These are phyloP conservation scores for Taphrina pruni DNA, from an alignment of 1,139 yeast species.

Conservation along the genomic window DNA sequence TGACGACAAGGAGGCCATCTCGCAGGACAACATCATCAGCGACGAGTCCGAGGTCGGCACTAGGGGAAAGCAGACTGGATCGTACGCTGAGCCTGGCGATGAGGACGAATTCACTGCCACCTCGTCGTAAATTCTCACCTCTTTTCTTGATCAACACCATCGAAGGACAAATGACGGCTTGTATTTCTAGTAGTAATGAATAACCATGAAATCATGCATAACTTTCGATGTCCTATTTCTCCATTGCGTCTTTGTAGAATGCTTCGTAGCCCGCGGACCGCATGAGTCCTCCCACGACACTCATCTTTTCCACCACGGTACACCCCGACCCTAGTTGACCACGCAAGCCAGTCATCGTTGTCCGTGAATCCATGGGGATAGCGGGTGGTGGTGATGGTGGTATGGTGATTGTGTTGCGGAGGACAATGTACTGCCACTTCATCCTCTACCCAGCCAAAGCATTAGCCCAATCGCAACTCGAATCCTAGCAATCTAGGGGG, in stretches of 20 bases:
- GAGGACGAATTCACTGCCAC: slow-evolving; percentile 36
- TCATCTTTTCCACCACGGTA: neutral
- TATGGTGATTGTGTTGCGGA: neutral
- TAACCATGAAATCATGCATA: neutral
- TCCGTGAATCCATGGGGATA: neutral
- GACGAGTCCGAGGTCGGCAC: slow-evolving; percentile 35
- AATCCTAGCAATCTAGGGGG: too few species aligned
- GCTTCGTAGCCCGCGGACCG: neutral
- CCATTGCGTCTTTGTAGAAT: neutral
- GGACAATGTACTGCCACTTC: slow-evolving; percentile 25
- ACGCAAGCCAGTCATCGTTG: neutral
- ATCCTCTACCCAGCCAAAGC: neutral
- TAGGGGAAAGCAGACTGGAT: slow-evolving; percentile 24
- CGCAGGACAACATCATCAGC: slow-evolving; percentile 32
- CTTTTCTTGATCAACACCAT: neutral
- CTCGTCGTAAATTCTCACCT: neutral
- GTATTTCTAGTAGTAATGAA: slow-evolving; percentile 2
- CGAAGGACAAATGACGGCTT: too few species aligned
- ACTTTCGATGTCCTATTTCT: neutral
- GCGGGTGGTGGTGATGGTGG: too few species aligned
- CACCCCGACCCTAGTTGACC: neutral
- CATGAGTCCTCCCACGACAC: neutral
- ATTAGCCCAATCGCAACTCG: too few species aligned
- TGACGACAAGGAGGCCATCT: slow-evolving; percentile 40
- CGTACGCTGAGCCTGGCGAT: slow-evolving; percentile 18